Evolutionary conservation across 176 grass and related monocot genomes (phyloP).

Genomic region (Saccharum spontaneum): DNA sequence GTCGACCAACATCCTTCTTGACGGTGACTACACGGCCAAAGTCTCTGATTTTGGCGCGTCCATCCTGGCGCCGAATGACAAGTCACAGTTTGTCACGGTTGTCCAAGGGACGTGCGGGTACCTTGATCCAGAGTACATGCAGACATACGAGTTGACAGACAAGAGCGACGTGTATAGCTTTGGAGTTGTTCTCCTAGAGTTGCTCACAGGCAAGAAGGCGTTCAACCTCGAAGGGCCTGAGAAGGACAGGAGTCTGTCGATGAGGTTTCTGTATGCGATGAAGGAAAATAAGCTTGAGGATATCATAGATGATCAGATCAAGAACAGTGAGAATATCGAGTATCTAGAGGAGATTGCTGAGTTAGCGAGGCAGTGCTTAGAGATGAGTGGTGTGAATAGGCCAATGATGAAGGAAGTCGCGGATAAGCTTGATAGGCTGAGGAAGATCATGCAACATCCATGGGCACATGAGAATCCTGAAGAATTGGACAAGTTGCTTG

Average conservation of each 20-base stretch:
- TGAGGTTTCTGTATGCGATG: background rate
- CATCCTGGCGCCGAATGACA: constrained; percentile 4
- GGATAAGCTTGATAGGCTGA: constrained; percentile 1
- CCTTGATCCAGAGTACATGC: constrained; percentile 13
- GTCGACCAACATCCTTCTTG: background rate
- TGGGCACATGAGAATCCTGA: constrained; percentile 11
- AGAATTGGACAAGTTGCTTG: constrained; percentile 12
- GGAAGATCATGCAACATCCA: constrained; percentile 1
- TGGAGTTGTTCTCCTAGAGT: background rate
- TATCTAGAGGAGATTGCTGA: constrained; percentile 11
- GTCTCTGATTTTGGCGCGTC: constrained; percentile 1
- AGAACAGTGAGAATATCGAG: background rate
- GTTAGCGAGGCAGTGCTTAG: background rate
- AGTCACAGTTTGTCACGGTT: constrained; percentile 13
- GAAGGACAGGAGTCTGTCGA: background rate
- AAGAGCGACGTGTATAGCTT: constrained; percentile 10
- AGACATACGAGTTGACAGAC: background rate
- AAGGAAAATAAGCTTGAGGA: constrained; percentile 12
- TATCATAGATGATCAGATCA: constrained; percentile 6
- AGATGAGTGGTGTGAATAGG: constrained; percentile 15
- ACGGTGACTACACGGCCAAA: constrained; percentile 4
- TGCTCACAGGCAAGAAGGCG: constrained; percentile 15
- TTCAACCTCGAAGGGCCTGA: background rate
- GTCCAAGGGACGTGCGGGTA: constrained; percentile 12
- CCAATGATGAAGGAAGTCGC: constrained; percentile 14